Evolutionary conservation across 306 rosid genomes (phyloP).

Genomic region (Gleditsia sinensis): DNA sequence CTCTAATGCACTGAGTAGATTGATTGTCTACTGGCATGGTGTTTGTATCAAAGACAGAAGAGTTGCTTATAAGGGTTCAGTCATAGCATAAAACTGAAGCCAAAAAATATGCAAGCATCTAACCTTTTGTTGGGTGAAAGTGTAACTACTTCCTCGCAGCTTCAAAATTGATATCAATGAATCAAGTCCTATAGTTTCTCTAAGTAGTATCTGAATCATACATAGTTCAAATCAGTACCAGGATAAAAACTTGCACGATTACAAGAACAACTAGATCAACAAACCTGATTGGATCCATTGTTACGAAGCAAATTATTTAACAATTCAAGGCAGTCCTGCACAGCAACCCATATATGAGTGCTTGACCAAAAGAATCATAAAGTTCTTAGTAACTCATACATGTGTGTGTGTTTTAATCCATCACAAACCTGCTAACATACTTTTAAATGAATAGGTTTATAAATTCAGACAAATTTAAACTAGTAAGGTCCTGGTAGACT

Average conservation of each 20-base stretch:
- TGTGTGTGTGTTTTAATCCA: not conserved
- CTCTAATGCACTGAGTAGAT: conserved; percentile 83
- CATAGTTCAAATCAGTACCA: conserved; percentile 25
- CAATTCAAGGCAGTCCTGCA: conserved; percentile 91
- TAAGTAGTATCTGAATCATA: conserved; percentile 67
- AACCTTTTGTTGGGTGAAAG: conserved; percentile 95
- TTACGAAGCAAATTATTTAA: conserved; percentile 79
- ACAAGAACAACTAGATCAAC: conserved; percentile 29
- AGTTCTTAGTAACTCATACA: conserved; percentile 5
- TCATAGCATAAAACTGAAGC: conserved; percentile 22
- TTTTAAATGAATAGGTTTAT: not conserved
- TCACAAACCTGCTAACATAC: not conserved
- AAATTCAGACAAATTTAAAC: conserved; percentile 12
- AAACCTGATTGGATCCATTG: conserved; percentile 86
- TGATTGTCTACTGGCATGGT: conserved; percentile 94
- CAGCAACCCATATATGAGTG: conserved; percentile 36
- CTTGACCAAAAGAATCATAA: conserved; percentile 32
- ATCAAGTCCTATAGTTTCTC: conserved; percentile 92
- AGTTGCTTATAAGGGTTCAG: conserved; percentile 52
- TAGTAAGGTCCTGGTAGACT: conserved; percentile 6
- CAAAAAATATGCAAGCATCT: conserved; percentile 49
- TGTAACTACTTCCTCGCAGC: conserved; percentile 71
- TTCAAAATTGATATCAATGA: conserved; percentile 75
- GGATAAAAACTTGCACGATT: conserved; percentile 26
- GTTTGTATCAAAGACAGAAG: conserved; percentile 49